Base-by-base conservation (phyloP, 164 flowering plant genomes). In the Berberis thunbergii region DNA sequence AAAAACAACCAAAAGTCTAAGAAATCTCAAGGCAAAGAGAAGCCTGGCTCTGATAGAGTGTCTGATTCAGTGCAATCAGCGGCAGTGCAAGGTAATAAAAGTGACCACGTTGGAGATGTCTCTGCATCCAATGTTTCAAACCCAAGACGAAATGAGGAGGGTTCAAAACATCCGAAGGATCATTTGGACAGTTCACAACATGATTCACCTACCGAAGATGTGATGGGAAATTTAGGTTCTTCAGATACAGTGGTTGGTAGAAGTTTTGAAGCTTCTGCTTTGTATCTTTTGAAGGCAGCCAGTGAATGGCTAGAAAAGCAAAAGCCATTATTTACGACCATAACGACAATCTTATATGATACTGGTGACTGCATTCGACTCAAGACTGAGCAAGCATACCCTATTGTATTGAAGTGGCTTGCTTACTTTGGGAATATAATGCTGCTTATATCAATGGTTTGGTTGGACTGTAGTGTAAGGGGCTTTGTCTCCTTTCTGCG, bases 391-490 rank as follows among this genome's bases (percentile, higher is more conserved):
- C 73, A 61, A 65, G 78, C 73, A 13, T 84, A 78, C 66, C 97
- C 96, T 40, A 67, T 94, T 70, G 67, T 84, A 54, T 72, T 78
- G 77, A 83, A 75, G 60, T 87, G 88, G 91, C 76, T 86, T 41
- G 59, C 69, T 70, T 77, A 83, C 69, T 49, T 87, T 64, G 87
- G 87, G 64, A 91, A 77, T 60, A 66, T 89, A 50, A n/a, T 83
- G 68, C 82, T 94, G 67, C 81, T 88, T 62, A 54, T 94, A 58
- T 77, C 82, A 41, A 72, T 87, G 83, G 72, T 91, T 62, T 91
- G 97, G 96, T 69, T 94, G 80, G 87, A 87, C 73, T 91, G 93
- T 67, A 59, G 85, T 69, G 65, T 91, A 57, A 79, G 96, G 72
- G 99, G 99, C 59, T 75, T 88, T 44, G 83, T 85, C 62, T 91